Conservation (phyloP, 495 filamentous ascomycete species). For the Penicillium cinerascens region DNA sequence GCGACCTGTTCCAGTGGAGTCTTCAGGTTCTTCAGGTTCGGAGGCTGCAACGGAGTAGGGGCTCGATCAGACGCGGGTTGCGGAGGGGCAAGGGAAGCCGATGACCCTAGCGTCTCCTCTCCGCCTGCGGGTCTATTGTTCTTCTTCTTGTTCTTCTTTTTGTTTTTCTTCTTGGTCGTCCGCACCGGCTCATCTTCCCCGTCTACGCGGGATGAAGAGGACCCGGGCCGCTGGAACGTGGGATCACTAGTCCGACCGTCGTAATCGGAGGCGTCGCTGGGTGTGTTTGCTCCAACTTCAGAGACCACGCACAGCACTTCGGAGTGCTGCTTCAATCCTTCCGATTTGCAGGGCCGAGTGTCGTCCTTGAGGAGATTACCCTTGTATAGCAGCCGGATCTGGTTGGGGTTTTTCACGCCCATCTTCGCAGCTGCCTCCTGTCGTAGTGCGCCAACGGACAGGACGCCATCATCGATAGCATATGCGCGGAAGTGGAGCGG, state of each 20-base stretch:
- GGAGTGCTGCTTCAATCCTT: slow-evolving; percentile 75
- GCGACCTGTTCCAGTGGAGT: slow-evolving; percentile 69
- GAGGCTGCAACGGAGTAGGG: slow-evolving; percentile 29
- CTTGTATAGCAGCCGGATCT: slow-evolving; percentile 77
- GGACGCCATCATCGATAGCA: slow-evolving; percentile 72
- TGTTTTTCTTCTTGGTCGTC: slow-evolving; percentile 16
- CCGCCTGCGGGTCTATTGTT: slow-evolving; percentile 33
- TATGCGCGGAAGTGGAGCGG: slow-evolving; percentile 76
- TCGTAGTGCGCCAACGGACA: slow-evolving; percentile 65
- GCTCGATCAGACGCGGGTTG: slow-evolving; percentile 23
- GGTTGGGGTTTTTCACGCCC: slow-evolving; percentile 54
- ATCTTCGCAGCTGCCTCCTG: slow-evolving; percentile 61
- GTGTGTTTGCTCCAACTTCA: slow-evolving; percentile 50
- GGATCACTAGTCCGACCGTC: slow-evolving; percentile 26
- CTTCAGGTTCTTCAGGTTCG: slow-evolving; percentile 31
- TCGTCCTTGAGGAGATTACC: slow-evolving; percentile 71
- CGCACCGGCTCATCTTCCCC: slow-evolving; percentile 30
- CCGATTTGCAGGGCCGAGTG: slow-evolving; percentile 59
- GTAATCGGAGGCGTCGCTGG: slow-evolving; percentile 45
- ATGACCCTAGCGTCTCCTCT: slow-evolving; percentile 9
- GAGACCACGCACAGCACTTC: slow-evolving; percentile 67
- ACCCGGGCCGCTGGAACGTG: slow-evolving; percentile 6
- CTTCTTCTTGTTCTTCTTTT: slow-evolving; percentile 41
- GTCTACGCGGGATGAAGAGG: slow-evolving; percentile 20
- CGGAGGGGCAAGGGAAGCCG: slow-evolving; percentile 13